A percentile compares a stretch with the other conserved stretches of the same genome.
phyloP scores from a whole-genome alignment of 2,329 filamentous ascomycete genomes.

The Plectosphaerella plurivora region DNA sequence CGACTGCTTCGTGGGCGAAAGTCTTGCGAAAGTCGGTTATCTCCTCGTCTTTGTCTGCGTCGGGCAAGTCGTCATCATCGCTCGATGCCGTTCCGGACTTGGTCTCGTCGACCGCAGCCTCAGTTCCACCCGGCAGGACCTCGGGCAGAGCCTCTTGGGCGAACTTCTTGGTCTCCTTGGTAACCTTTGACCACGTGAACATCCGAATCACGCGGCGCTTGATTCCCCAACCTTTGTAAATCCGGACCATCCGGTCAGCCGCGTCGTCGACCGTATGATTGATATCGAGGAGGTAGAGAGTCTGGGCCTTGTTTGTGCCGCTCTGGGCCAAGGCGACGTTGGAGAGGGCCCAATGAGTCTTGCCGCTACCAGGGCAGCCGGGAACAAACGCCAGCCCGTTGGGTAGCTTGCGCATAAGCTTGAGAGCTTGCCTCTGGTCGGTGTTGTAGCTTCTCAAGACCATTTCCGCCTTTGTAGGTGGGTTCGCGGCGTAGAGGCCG shows the following conservation, averaged over 20 bases:
- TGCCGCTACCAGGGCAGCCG: constrained; percentile 41
- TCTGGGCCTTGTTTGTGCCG: constrained; percentile 20
- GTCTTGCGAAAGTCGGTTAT: constrained; percentile 10
- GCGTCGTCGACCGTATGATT: constrained; percentile 41
- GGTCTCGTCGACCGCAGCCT: background rate
- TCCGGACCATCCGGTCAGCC: constrained; percentile 30
- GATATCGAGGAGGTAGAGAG: constrained; percentile 41
- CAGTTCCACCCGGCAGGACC: too few species aligned
- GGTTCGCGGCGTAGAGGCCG: background rate
- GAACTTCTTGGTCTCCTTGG: constrained; percentile 21
- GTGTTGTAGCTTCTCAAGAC: constrained; percentile 21
- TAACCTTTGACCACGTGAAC: constrained; percentile 34
- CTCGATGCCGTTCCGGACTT: background rate
- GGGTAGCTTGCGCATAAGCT: constrained; percentile 26
- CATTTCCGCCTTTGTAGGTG: background rate
- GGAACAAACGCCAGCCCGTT: constrained; percentile 38
- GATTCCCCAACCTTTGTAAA: constrained; percentile 29
- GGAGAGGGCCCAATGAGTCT: constrained; percentile 41
- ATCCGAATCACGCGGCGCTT: constrained; percentile 30
- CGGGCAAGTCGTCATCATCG: background rate
- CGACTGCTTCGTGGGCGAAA: background rate
- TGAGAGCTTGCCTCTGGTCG: constrained; percentile 30
- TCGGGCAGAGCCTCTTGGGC: constrained; percentile 13
- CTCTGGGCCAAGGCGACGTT: constrained; percentile 31
- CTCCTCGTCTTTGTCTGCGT: background rate